Percentiles rank a stretch among this genome's conserved stretches.
phyloP scores from a whole-genome alignment of 345 rosid genomes.

The Citrus medica region DNA sequence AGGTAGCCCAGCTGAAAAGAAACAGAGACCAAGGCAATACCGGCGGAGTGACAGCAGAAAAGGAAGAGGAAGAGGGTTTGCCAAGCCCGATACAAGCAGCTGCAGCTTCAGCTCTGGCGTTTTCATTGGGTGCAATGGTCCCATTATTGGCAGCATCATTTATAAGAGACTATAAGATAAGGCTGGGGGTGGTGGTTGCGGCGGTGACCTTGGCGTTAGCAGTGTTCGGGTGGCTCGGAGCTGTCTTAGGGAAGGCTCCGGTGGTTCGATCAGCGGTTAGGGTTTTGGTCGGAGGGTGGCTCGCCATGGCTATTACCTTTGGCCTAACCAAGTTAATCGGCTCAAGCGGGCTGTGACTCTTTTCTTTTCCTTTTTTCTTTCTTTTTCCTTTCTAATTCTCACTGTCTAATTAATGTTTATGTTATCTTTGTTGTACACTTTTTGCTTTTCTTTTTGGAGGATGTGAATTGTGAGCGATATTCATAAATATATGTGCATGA shows the following conservation, averaged over 20 bases:
- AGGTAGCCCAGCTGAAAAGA: conserved; percentile 70
- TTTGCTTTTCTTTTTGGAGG: neutral
- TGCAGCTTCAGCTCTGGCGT: conserved; percentile 81
- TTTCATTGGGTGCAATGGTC: conserved; percentile 75
- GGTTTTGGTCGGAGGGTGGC: conserved; percentile 87
- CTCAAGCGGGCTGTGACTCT: conserved; percentile 45
- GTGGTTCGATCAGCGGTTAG: conserved; percentile 46
- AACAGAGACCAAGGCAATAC: conserved; percentile 19
- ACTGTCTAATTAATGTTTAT: neutral
- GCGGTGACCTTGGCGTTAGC: conserved; percentile 62
- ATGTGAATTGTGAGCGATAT: neutral
- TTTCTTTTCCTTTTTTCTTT: neutral
- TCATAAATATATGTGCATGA: neutral
- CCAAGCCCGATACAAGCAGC: conserved; percentile 89
- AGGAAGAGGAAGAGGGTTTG: conserved; percentile 41
- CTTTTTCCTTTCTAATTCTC: no score
- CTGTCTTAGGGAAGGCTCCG: conserved; percentile 73
- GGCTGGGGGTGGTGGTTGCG: conserved; percentile 55
- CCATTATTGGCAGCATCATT: conserved; percentile 83
- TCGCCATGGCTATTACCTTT: conserved; percentile 90
- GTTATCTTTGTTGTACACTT: neutral
- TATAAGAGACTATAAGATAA: conserved; percentile 52
- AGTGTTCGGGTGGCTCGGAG: conserved; percentile 77
- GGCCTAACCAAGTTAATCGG: conserved; percentile 82
- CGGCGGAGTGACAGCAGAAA: conserved; percentile 3